A percentile compares a stretch with the other conserved stretches of the same genome.
Conservation (phyloP, 176 grass and related monocot genomes). For the Carex cristatella region DNA sequence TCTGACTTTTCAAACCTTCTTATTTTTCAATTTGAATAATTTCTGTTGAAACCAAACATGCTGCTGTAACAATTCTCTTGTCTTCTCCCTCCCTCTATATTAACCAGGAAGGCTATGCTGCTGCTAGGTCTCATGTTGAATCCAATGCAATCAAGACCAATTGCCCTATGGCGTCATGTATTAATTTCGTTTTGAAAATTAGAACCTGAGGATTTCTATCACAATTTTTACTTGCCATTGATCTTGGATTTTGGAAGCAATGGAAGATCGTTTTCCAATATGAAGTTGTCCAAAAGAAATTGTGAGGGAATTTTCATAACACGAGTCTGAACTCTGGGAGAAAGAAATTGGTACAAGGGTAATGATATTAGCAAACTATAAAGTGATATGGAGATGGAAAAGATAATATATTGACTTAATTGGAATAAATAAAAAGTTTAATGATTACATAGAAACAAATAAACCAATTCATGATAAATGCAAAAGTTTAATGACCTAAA, state of each 20-base stretch:
- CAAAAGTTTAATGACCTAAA: no score
- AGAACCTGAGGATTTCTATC: not conserved
- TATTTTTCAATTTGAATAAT: not conserved
- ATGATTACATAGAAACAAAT: no score
- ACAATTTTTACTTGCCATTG: not conserved
- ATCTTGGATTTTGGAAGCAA: not conserved
- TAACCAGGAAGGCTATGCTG: constrained; percentile 70
- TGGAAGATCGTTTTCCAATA: not conserved
- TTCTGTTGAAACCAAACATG: not conserved
- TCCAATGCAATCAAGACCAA: constrained; percentile 78
- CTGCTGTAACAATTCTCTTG: not conserved
- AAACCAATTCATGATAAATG: no score
- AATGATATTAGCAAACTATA: not conserved
- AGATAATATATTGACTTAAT: no score
- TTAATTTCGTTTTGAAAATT: constrained; percentile 23
- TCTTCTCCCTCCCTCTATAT: constrained; percentile 3
- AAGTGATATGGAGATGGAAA: no score
- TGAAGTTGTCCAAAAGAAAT: not conserved
- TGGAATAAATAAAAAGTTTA: no score
- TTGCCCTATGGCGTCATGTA: constrained; percentile 50
- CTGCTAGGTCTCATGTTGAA: constrained; percentile 73
- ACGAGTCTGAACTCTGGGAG: not conserved
- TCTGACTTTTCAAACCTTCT: not conserved
- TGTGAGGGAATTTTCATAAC: not conserved
- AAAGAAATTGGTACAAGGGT: not conserved